A percentile compares a stretch with the other conserved stretches of the same genome.
Evolutionary conservation across 306 rosid species (phyloP).

Genomic region (Fragaria vesca): DNA sequence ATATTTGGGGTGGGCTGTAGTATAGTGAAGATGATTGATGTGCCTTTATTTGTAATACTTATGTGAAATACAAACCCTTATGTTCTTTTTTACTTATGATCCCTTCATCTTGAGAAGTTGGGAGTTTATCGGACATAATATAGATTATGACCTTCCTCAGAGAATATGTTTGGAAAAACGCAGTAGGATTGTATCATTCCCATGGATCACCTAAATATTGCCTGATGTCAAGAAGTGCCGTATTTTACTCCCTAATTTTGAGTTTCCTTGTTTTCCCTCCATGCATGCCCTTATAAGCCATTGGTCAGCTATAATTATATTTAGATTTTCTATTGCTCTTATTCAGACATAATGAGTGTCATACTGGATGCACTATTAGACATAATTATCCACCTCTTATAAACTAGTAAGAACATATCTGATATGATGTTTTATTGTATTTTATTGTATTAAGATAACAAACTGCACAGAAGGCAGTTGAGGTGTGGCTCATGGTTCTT

Average conservation of each 20-base stretch:
- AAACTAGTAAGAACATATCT: neutral
- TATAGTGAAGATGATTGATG: neutral
- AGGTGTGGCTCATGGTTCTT: neutral
- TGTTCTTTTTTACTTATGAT: neutral
- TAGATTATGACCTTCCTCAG: neutral
- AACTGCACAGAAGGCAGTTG: neutral
- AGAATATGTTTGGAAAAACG: neutral
- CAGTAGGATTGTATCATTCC: neutral
- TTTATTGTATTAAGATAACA: neutral
- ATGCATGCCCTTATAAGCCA: neutral
- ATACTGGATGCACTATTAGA: neutral
- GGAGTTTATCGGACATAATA: neutral
- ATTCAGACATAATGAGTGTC: neutral
- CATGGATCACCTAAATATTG: neutral
- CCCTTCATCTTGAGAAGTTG: neutral
- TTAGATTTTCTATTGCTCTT: neutral
- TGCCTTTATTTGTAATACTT: neutral
- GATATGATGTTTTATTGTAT: neutral
- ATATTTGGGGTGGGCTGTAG: neutral
- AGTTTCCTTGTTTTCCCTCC: neutral
- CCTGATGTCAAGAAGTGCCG: neutral
- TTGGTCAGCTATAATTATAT: neutral
- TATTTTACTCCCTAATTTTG: neutral
- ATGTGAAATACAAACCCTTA: neutral
- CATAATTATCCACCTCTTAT: conserved; percentile 6